Conservation (phyloP, 2,329 filamentous ascomycete species). For the Diaporthe destruens region DNA sequence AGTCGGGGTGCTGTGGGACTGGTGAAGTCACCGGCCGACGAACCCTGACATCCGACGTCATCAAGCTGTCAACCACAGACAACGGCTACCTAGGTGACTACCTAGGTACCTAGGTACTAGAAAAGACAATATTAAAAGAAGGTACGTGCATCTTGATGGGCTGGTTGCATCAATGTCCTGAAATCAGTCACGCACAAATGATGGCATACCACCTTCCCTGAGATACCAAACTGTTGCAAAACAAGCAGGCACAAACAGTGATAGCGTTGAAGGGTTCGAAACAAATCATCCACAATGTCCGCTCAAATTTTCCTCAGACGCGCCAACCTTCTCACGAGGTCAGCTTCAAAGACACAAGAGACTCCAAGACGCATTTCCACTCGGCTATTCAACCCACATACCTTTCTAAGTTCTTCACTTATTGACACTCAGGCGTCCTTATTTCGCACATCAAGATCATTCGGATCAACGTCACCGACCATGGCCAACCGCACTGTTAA, state of each 20-base stretch:
- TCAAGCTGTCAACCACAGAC: background rate
- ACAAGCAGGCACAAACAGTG: background rate
- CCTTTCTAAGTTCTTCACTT: background rate
- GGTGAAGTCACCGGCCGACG: conserved; percentile 34
- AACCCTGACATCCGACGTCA: conserved; percentile 24
- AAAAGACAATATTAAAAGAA: background rate
- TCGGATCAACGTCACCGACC: conserved; percentile 28
- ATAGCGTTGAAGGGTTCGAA: background rate
- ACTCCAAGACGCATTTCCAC: background rate
- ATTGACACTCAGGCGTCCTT: background rate
- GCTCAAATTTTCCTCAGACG: background rate
- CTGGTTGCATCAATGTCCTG: background rate
- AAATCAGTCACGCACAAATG: background rate
- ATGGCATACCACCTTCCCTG: background rate
- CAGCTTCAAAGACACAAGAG: background rate
- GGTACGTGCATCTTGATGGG: background rate
- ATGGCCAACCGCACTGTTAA: conserved; percentile 43
- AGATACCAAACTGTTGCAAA: background rate
- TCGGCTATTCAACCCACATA: background rate
- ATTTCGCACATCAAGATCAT: conserved; percentile 33
- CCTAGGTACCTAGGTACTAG: too few species aligned
- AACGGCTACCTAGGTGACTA: background rate
- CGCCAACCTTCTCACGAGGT: conserved; percentile 4
- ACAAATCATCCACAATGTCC: background rate
- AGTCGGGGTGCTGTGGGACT: background rate